Conservation (phyloP, 768 basidiomycete species). For the Mycena filopes region DNA sequence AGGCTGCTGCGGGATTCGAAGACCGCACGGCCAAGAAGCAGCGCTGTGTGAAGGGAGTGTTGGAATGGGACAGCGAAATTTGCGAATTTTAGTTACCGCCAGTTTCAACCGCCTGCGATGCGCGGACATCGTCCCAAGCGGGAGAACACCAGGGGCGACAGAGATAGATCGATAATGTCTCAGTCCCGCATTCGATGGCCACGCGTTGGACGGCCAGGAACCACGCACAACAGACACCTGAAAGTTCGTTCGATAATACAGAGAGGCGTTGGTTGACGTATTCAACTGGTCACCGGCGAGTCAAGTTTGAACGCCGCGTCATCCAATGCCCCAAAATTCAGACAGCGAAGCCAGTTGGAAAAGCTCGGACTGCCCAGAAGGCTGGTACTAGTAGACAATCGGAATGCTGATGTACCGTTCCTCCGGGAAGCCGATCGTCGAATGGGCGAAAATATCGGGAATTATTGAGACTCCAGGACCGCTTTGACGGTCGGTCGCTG, state of each 20-base stretch:
- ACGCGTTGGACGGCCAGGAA: conserved; percentile 9
- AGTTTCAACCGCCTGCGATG: neutral
- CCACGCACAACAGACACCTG: conserved; percentile 22
- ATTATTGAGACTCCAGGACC: neutral
- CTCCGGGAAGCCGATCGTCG: neutral
- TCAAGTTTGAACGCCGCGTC: conserved; percentile 8
- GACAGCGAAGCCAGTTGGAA: conserved; percentile 10
- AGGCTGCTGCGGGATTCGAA: conserved; percentile 14
- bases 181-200: neutral
- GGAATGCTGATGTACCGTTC: conserved; percentile 7
- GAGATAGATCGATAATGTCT: no score
- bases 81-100: neutral
- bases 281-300: conserved; percentile 2
- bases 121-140: neutral
- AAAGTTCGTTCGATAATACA: conserved; percentile 16
- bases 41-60: neutral
- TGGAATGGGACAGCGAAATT: conserved; percentile 1
- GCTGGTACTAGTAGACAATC: conserved; percentile 10
- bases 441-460: conserved; percentile 5
- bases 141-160: neutral
- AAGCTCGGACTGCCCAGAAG: conserved; percentile 8
- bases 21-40: neutral
- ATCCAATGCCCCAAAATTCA: conserved; percentile 6
- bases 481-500: neutral
- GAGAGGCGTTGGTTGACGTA: conserved; percentile 18